Conservation (phyloP, 495 filamentous ascomycete genomes). For the Trichoderma orchidacearum region DNA sequence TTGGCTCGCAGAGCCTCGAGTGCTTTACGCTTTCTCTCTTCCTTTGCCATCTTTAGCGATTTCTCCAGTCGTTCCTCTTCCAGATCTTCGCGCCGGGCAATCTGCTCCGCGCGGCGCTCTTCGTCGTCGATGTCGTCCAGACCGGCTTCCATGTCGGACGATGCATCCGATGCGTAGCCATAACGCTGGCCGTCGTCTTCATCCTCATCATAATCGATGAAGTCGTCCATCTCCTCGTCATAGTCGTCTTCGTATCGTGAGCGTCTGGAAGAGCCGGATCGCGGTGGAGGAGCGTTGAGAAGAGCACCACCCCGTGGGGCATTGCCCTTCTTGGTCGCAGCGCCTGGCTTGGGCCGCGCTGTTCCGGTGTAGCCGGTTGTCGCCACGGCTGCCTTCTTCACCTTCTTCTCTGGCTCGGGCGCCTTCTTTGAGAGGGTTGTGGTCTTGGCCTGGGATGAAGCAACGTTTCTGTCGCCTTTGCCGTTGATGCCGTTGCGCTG, state of each 20-base stretch:
- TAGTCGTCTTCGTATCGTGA: conserved; percentile 37
- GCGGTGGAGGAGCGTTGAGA: conserved; percentile 8
- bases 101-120: conserved; percentile 32
- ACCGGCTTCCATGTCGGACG: conserved; percentile 51
- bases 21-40: conserved; percentile 21
- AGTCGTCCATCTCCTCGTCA: conserved; percentile 35
- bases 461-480: conserved; percentile 5
- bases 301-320: conserved; percentile 7
- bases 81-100: conserved; percentile 37
- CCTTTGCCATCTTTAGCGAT: conserved; percentile 30
- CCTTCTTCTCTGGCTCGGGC: conserved; percentile 29
- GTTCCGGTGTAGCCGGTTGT: conserved; percentile 45
- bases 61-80: conserved; percentile 30
- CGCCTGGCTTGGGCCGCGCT: conserved; percentile 29
- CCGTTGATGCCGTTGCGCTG: conserved; percentile 8
- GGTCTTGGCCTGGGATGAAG: conserved; percentile 5
- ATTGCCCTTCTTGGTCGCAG: conserved; percentile 13
- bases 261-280: conserved; percentile 1
- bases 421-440: conserved; percentile 4
- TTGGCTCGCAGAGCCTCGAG: background rate
- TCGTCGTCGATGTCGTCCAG: conserved; percentile 45
- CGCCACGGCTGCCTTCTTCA: conserved; percentile 41
- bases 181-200: conserved; percentile 18
- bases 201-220: conserved; percentile 40
- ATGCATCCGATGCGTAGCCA: conserved; percentile 33